Evolutionary conservation across 2,329 filamentous ascomycete species (phyloP), one percentile per base, ranked within the genome.

Genomic region (Claviceps monticola): DNA sequence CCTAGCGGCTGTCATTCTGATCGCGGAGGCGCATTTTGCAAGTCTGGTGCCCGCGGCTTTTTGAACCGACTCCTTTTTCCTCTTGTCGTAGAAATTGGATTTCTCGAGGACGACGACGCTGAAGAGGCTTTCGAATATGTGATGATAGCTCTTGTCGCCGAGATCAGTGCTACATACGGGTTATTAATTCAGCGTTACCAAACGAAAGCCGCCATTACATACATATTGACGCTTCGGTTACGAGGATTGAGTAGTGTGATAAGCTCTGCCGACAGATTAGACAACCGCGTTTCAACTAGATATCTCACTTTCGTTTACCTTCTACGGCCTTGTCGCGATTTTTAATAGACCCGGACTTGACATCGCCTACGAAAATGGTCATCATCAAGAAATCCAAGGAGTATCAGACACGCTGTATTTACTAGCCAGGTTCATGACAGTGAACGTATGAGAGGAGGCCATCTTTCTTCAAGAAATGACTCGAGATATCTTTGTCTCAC

Each of bases 121-220:
- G 62, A 96, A 95, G 2, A 97, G 71, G 1, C 80, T 78, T 61
- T 96, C 88, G 59, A 88, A 87, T 44, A 96, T 81, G 54, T 79
- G 78, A 61, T 93, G 84, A 58, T 86, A 95, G n/a, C 78, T 78
- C 62, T 85, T 86, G 62, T 95, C 88, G 46, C 76, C 78, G 37
- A 95, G 71, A 13, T 67, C 60, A 34, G 64, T 60, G 38, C 67
- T 69, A 16, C 8, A 13, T 21, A n/a, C 5, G n/a, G 16, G 5
- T n/a, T 37, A 41, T 46, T 34, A 46, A 26, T 42, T 34, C 8
- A 39, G 4, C 46, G 16, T 43, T 39, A 48, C 53, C 9, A 19
- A 26, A 11, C n/a, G 26, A 6, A 23, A n/a, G 38, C 8, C 21
- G 17, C n/a, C 38, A 19, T n/a, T n/a, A 53, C 66, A 54, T 61